Evolutionary conservation across 495 filamentous ascomycete species (phyloP).

Genomic region (Cryomyces minteri): DNA sequence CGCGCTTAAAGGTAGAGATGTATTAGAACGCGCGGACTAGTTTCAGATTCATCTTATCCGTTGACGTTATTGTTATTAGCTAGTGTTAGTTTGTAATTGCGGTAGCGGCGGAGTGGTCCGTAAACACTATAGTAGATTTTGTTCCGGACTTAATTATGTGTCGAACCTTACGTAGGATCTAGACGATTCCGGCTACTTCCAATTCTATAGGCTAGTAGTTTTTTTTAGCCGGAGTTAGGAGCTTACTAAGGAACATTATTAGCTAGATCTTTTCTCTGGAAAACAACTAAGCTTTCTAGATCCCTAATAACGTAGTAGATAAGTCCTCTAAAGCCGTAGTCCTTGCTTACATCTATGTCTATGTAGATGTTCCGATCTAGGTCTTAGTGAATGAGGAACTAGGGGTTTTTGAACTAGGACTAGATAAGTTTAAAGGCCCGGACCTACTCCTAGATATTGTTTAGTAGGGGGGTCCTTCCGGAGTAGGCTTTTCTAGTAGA

Average conservation of each 20-base stretch:
- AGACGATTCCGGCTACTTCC: background rate
- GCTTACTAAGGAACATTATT: constrained; percentile 2
- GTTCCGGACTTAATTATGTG: background rate
- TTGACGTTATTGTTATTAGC: background rate
- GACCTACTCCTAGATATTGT: background rate
- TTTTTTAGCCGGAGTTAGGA: background rate
- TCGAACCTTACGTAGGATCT: background rate
- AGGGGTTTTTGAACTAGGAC: background rate
- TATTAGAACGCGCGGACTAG: background rate
- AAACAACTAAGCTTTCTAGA: background rate
- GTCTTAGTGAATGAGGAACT: background rate
- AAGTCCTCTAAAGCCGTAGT: background rate
- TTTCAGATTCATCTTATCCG: constrained; percentile 1
- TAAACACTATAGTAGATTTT: background rate
- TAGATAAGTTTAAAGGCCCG: background rate
- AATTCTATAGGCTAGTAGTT: constrained; percentile 1
- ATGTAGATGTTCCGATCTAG: background rate
- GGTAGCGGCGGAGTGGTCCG: background rate
- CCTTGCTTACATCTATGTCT: background rate
- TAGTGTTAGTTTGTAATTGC: background rate
- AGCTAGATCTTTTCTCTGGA: background rate
- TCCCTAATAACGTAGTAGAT: background rate
- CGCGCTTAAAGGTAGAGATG: background rate
- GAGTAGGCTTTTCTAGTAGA: background rate
- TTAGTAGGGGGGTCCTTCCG: background rate